Evolutionary conservation across 2,329 filamentous ascomycete genomes (phyloP).

Genomic region (Colletotrichum chrysophilum): DNA sequence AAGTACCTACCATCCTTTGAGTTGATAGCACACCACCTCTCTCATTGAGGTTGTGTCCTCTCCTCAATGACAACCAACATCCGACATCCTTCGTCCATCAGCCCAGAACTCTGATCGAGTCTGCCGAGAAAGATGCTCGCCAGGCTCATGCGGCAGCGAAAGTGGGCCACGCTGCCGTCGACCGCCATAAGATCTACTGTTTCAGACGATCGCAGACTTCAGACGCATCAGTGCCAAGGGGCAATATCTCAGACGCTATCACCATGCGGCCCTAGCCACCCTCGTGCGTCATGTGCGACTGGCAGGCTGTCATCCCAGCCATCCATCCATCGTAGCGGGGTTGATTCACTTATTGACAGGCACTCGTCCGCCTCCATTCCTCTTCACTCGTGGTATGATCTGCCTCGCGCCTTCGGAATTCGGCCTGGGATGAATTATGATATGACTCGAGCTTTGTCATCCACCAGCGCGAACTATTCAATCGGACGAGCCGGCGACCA

Average conservation of each 20-base stretch:
- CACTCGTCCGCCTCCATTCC: neutral
- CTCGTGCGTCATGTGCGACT: neutral
- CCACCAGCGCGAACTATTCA: neutral
- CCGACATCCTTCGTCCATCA: neutral
- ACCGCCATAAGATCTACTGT: constrained; percentile 5
- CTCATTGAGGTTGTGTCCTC: neutral
- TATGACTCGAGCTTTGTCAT: neutral
- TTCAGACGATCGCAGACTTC: constrained; percentile 18
- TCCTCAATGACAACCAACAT: neutral
- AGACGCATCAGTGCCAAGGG: constrained; percentile 12
- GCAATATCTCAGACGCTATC: neutral
- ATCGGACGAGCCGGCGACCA: neutral
- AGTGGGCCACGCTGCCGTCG: neutral
- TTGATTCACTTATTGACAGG: neutral
- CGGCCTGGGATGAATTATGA: neutral
- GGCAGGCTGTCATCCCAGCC: neutral
- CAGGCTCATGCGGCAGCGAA: neutral
- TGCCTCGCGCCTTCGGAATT: neutral
- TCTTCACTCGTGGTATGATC: neutral
- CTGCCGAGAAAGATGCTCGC: neutral
- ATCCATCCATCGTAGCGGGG: neutral
- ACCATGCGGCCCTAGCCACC: neutral
- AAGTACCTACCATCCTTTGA: neutral
- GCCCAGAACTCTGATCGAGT: neutral
- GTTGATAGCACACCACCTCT: neutral